Conservation (phyloP, 2,329 filamentous ascomycete genomes). For the Colletotrichum eremochloae region DNA sequence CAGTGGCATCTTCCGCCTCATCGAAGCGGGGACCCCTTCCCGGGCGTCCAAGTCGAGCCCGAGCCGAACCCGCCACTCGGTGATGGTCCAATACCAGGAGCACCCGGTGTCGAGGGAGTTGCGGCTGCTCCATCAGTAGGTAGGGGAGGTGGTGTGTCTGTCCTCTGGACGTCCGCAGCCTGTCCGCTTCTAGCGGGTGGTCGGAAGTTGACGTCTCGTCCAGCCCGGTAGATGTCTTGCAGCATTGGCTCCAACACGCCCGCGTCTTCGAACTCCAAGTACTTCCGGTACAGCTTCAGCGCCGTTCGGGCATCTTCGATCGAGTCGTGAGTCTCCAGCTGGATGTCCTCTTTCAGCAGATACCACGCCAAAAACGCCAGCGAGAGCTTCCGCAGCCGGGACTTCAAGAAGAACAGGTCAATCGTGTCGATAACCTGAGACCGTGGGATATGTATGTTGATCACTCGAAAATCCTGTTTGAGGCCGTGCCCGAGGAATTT, state of each 20-base stretch:
- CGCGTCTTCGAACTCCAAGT: constrained; percentile 87
- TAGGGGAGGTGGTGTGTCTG: constrained; percentile 66
- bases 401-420: constrained; percentile 87
- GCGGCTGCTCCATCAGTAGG: constrained; percentile 51
- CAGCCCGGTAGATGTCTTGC: constrained; percentile 81
- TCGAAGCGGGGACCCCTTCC: constrained; percentile 50
- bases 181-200: constrained; percentile 62
- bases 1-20: neutral
- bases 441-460: constrained; percentile 96
- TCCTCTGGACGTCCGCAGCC: constrained; percentile 55
- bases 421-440: constrained; percentile 94
- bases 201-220: constrained; percentile 64
- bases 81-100: constrained; percentile 48
- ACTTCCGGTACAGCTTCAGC: constrained; percentile 89
- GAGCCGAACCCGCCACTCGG: constrained; percentile 55
- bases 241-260: constrained; percentile 87
- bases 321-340: constrained; percentile 91
- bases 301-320: constrained; percentile 96
- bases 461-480: constrained; percentile 95
- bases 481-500: constrained; percentile 94
- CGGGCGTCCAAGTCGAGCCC: constrained; percentile 60
- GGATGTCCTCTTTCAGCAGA: constrained; percentile 93
- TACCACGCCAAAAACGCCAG: constrained; percentile 93
- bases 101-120: constrained; percentile 61
- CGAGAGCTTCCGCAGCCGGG: constrained; percentile 86